phyloP scores from a whole-genome alignment of 345 rosid genomes.

The Hevea brasiliensis region DNA sequence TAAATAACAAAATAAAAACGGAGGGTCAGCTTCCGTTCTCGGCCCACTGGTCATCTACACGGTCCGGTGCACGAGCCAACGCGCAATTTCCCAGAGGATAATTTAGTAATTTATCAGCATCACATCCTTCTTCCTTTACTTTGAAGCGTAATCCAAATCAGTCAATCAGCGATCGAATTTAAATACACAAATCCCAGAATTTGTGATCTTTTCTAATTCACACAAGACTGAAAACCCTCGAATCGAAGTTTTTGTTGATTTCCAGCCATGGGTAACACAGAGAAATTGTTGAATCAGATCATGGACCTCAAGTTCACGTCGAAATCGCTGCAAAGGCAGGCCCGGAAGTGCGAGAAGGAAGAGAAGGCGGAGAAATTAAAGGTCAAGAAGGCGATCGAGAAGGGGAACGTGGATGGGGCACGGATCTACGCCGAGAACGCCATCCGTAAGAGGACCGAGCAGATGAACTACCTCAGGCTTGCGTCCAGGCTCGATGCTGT shows the following conservation, averaged over 20 bases:
- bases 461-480: conserved; percentile 95
- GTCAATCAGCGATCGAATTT: not conserved
- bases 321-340: conserved; percentile 84
- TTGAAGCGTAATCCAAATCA: not conserved
- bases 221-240: conserved; percentile 20
- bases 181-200: not conserved
- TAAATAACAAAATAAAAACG: no score
- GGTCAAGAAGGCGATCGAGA: conserved; percentile 98
- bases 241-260: not conserved
- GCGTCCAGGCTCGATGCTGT: conserved; percentile 94
- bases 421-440: conserved; percentile 98
- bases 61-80: not conserved
- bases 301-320: conserved; percentile 94
- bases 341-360: conserved; percentile 96
- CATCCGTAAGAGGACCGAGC: conserved; percentile 92
- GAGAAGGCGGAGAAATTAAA: conserved; percentile 95
- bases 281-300: conserved; percentile 90
- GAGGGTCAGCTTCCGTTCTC: no score
- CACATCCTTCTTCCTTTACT: not conserved
- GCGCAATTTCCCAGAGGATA: not conserved
- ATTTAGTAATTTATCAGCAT: not conserved
- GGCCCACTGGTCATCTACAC: not conserved
- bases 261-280: conserved; percentile 74
- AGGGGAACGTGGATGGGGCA: conserved; percentile 97
- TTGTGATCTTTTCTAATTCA: no score